Percentiles rank a stretch among this genome's conserved stretches.
These are phyloP conservation scores for Carpinus fangiana DNA, from an alignment of 306 rosid genomes.

Conservation along the genomic window DNA sequence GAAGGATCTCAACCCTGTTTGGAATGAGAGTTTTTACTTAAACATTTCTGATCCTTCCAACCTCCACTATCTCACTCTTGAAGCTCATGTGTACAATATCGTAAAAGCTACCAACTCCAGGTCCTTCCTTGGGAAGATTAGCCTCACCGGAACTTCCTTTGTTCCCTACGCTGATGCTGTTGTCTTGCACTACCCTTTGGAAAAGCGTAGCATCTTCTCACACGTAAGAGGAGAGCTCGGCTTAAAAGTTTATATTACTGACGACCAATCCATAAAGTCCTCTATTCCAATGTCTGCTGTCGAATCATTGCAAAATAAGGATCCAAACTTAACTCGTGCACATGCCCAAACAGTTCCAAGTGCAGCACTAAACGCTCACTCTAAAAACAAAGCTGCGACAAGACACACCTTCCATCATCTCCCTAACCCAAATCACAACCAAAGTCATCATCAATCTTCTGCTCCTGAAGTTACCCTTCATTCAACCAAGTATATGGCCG, in stretches of 20 bases:
- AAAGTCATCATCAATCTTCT: conserved; percentile 42
- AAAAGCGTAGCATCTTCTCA: conserved; percentile 70
- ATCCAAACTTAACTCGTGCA: conserved; percentile 27
- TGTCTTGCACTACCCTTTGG: conserved; percentile 79
- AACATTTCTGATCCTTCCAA: conserved; percentile 75
- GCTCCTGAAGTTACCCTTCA: conserved; percentile 29
- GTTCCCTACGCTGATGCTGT: conserved; percentile 81
- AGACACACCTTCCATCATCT: conserved; percentile 73
- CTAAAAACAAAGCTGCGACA: conserved; percentile 31
- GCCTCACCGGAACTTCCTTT: conserved; percentile 72
- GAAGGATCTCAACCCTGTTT: conserved; percentile 75
- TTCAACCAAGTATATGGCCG: conserved; percentile 52
- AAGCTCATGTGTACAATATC: conserved; percentile 58
- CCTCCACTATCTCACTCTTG: conserved; percentile 67
- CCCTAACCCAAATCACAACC: conserved; percentile 49
- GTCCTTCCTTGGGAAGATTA: conserved; percentile 74
- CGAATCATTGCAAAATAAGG: conserved; percentile 36
- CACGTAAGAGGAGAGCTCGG: conserved; percentile 86
- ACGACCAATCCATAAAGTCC: conserved; percentile 57
- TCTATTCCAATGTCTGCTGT: conserved; percentile 39
- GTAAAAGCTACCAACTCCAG: conserved; percentile 48
- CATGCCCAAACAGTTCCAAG: conserved; percentile 28
- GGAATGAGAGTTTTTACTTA: conserved; percentile 87
- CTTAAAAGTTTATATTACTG: conserved; percentile 64
- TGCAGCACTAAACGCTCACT: conserved; percentile 22